These are phyloP conservation scores for Mycosphaerella arachidis DNA, from an alignment of 2,329 filamentous ascomycete genomes.

Conservation along the genomic window DNA sequence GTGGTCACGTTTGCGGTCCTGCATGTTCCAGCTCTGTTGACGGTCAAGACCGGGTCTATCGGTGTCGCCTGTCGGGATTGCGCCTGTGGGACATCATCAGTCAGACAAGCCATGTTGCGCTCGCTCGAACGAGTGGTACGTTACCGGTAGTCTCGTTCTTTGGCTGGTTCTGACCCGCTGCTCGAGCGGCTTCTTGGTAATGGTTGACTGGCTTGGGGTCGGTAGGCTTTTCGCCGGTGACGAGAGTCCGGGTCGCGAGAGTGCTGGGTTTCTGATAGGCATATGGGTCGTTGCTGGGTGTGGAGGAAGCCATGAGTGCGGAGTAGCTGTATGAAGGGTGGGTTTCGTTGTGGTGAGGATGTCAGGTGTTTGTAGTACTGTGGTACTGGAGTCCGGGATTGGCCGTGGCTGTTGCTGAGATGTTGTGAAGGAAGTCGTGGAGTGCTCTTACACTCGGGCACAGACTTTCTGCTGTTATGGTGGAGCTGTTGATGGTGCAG, in stretches of 20 bases:
- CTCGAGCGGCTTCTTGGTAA: constrained; percentile 27
- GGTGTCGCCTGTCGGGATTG: constrained; percentile 1
- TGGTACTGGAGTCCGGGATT: neutral
- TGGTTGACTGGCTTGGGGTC: constrained; percentile 19
- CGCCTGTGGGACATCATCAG: neutral
- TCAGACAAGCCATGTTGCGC: neutral
- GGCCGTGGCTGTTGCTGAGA: neutral
- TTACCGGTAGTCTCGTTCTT: constrained; percentile 5
- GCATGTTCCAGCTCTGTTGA: constrained; percentile 29
- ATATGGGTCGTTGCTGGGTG: constrained; percentile 1
- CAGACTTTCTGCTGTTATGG: neutral
- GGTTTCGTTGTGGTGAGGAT: constrained; percentile 3
- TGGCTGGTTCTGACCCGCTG: constrained; percentile 6
- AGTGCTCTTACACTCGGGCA: neutral
- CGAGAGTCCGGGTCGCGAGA: constrained; percentile 14
- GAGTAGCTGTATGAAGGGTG: neutral
- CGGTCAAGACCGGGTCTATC: constrained; percentile 23
- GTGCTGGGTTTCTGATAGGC: neutral
- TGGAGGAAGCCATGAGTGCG: constrained; percentile 10
- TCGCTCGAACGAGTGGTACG: neutral
- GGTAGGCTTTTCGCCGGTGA: constrained; percentile 16
- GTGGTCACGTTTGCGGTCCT: constrained; percentile 29
- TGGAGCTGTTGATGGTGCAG: neutral
- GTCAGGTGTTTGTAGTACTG: constrained; percentile 4
- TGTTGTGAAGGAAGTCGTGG: neutral